These are phyloP conservation scores for Cercospora sp. DNA, from an alignment of 2,329 filamentous ascomycete species.

Conservation along the genomic window DNA sequence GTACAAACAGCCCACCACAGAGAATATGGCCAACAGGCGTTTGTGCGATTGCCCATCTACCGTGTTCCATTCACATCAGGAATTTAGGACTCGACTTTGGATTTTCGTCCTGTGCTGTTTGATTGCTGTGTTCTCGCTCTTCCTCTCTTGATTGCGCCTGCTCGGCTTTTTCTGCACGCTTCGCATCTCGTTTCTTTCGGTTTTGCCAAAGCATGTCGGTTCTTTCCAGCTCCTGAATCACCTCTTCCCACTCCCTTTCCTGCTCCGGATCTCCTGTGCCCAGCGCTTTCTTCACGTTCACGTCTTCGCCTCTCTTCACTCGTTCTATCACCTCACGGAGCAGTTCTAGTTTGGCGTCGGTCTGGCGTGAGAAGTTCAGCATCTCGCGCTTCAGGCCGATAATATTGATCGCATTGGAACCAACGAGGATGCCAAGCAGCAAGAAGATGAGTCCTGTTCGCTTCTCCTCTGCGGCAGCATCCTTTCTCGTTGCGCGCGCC, in stretches of 20 bases:
- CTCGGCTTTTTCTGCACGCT: slow-evolving; percentile 29
- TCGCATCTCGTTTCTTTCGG: slow-evolving; percentile 33
- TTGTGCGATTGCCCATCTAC: not conserved
- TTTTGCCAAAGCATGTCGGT: slow-evolving; percentile 37
- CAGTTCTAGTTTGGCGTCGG: slow-evolving; percentile 74
- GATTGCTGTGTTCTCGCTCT: slow-evolving; percentile 12
- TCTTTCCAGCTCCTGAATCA: slow-evolving; percentile 52
- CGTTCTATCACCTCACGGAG: slow-evolving; percentile 73
- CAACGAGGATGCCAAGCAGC: slow-evolving; percentile 71
- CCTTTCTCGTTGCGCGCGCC: slow-evolving; percentile 20
- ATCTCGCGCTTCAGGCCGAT: slow-evolving; percentile 77
- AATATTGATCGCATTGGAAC: slow-evolving; percentile 93
- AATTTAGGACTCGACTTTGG: slow-evolving; percentile 31
- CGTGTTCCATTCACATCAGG: slow-evolving; percentile 31
- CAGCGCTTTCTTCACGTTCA: slow-evolving; percentile 80
- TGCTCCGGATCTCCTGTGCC: slow-evolving; percentile 73
- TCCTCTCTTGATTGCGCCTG: slow-evolving; percentile 25
- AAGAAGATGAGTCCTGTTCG: slow-evolving; percentile 68
- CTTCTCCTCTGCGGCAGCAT: slow-evolving; percentile 40
- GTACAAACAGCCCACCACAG: not conserved
- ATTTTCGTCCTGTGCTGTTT: not conserved
- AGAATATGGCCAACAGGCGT: not conserved
- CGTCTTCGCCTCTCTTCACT: slow-evolving; percentile 69
- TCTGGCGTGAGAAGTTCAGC: slow-evolving; percentile 68
- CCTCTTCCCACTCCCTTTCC: slow-evolving; percentile 86